Evolutionary conservation across 805 yeast genomes (phyloP).

Genomic region (Cyberlindnera bimundalis): DNA sequence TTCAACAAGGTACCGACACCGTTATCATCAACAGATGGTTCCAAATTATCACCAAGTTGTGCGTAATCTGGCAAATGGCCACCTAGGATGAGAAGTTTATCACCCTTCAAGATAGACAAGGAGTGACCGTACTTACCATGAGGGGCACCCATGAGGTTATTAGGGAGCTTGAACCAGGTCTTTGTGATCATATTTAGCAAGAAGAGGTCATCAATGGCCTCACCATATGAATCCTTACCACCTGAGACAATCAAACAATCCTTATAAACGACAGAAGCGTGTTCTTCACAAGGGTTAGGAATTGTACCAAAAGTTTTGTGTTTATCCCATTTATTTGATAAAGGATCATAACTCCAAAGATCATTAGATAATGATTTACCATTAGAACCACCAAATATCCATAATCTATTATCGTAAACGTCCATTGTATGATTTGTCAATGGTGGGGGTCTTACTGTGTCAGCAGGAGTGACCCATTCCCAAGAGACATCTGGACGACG

Average conservation of each 20-base stretch:
- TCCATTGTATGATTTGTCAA: slow-evolving; percentile 90
- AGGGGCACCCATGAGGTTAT: slow-evolving; percentile 55
- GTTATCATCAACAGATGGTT: slow-evolving; percentile 49
- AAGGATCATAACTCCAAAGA: slow-evolving; percentile 77
- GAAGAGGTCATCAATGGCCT: slow-evolving; percentile 59
- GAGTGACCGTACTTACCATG: slow-evolving; percentile 86
- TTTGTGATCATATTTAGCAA: slow-evolving; percentile 72
- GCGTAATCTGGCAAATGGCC: slow-evolving; percentile 81
- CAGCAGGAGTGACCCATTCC: slow-evolving; percentile 62
- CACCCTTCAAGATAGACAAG: slow-evolving; percentile 61
- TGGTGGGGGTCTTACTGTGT: slow-evolving; percentile 66
- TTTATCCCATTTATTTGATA: slow-evolving; percentile 63
- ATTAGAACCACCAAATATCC: slow-evolving; percentile 91
- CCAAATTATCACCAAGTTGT: slow-evolving; percentile 44
- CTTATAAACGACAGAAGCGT: slow-evolving; percentile 75
- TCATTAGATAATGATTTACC: slow-evolving; percentile 67
- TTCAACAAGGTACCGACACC: slow-evolving; percentile 60
- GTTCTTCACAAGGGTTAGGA: slow-evolving; percentile 91
- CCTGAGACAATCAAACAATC: slow-evolving; percentile 84
- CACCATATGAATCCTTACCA: slow-evolving; percentile 77
- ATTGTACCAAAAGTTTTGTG: slow-evolving; percentile 60
- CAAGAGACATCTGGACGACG: slow-evolving; percentile 81
- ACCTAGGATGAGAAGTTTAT: slow-evolving; percentile 82
- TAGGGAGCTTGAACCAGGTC: slow-evolving; percentile 67
- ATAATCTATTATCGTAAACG: slow-evolving; percentile 71